A percentile compares a stretch with the other conserved stretches of the same genome.
These are phyloP conservation scores for Buxus sempervirens DNA, from an alignment of 164 flowering plant species.

Conservation along the genomic window DNA sequence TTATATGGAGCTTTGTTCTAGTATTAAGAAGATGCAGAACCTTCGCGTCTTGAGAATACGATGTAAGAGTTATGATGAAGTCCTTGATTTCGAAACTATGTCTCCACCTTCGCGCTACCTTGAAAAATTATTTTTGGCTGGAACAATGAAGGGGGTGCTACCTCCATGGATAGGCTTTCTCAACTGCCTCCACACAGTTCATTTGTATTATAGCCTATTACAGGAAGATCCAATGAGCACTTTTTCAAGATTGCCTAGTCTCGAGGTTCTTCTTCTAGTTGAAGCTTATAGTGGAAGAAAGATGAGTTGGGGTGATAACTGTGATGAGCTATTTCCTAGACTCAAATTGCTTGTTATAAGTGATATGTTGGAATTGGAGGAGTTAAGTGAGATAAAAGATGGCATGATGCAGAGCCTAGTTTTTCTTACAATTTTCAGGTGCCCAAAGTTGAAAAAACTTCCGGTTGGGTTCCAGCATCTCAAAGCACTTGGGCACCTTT, in stretches of 20 bases:
- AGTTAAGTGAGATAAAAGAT: constrained; percentile 2
- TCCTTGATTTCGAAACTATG: not conserved
- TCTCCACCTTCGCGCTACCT: constrained; percentile 2
- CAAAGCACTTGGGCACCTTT: too few relatives aligned
- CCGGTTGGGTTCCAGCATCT: too few relatives aligned
- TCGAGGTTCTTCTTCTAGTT: not conserved
- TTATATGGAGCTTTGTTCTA: not conserved
- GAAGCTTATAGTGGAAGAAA: not conserved
- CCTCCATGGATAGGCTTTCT: constrained; percentile 5
- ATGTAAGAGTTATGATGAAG: not conserved
- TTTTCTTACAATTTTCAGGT: too few relatives aligned
- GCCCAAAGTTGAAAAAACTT: too few relatives aligned
- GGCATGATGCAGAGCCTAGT: constrained; percentile 8
- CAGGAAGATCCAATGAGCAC: not conserved
- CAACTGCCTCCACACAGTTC: not conserved
- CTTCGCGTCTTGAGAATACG: not conserved
- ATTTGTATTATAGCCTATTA: not conserved
- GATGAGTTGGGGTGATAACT: not conserved
- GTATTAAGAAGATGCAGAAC: not conserved
- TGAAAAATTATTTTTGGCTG: not conserved
- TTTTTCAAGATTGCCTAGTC: not conserved
- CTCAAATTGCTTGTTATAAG: not conserved
- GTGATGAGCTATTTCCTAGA: not conserved
- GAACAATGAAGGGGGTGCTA: constrained; percentile 1
- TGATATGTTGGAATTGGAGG: not conserved